Evolutionary conservation across 2,329 filamentous ascomycete species (phyloP).

Genomic region (Ascochyta viciae-villosae): DNA sequence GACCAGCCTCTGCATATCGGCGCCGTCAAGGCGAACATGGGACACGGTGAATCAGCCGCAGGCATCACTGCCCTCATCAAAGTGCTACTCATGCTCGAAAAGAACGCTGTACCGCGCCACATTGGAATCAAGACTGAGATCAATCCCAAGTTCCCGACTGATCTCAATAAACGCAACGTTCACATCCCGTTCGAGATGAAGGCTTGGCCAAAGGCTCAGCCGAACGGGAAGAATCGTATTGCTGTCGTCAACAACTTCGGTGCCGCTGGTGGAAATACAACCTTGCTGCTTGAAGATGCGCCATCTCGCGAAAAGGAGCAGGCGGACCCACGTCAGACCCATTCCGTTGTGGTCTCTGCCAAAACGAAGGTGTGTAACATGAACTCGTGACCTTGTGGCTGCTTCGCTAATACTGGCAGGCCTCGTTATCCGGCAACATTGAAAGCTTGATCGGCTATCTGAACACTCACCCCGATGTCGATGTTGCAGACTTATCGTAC

Average conservation of each 20-base stretch:
- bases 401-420: background rate
- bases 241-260: constrained; percentile 43
- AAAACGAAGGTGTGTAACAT: too few relatives aligned
- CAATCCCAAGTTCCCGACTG: constrained; percentile 28
- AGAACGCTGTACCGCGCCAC: constrained; percentile 32
- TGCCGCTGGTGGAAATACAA: constrained; percentile 21
- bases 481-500: constrained; percentile 21
- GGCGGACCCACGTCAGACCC: too few relatives aligned
- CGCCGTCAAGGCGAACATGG: constrained; percentile 40
- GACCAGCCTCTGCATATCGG: constrained; percentile 26
- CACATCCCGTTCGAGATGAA: constrained; percentile 3
- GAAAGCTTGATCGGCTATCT: constrained; percentile 15
- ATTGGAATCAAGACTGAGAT: constrained; percentile 28
- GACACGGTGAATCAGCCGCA: constrained; percentile 42
- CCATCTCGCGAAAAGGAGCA: too few relatives aligned
- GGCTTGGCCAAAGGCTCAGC: too few relatives aligned
- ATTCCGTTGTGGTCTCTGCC: too few relatives aligned
- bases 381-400: background rate
- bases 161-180: constrained; percentile 31
- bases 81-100: constrained; percentile 32
- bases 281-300: too few relatives aligned
- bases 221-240: too few relatives aligned
- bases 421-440: constrained; percentile 19
- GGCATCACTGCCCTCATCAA: constrained; percentile 42
- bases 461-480: constrained; percentile 3